Evolutionary conservation across 257 asterid species (phyloP), one percentile per base, ranked within the genome.

Genomic region (Avicennia marina): DNA sequence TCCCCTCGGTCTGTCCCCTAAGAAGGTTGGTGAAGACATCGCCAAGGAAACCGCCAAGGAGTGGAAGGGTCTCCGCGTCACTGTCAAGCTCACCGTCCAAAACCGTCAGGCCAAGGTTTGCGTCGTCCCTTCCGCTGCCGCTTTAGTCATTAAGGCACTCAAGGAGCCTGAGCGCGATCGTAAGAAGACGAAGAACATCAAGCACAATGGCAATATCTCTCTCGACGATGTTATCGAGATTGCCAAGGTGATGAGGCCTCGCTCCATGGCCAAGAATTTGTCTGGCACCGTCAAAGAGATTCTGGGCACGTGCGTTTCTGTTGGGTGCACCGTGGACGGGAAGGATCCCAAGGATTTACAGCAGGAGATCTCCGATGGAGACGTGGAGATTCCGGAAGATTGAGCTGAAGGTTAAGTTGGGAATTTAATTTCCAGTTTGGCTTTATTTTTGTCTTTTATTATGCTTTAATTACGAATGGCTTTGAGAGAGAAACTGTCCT

Each of bases 261-360:
- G 76, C 26, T 70, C 76, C 1, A 70, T 70, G 76, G 78, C 78
- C 18, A 72, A 72, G 67, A 74, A 72, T 2, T 67, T 72, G 64
- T 12, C 21, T 24, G 74, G 78, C 1, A 67, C 68, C 6, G 73
- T 72, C 1, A 72, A 72, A 67, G 78, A 72, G 68, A 72, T 72
- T 6, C 48, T 72, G 13, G 78, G 78, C 13, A 72, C 78, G 0
- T 72, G 78, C 38, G 78, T 72, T 0, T 72, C 78, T 0, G 78
- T 72, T 22, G 78, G 78, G 0, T 72, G 78, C 29, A 72, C 78
- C 3, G 73, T 72, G 0, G 78, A 72, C 12, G 78, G 78, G 5
- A 72, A 72, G 66, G 69, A 72, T 56, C 77, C 78, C 2, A 72
- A 29, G 34, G 34, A 29, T 29, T 29, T 29, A 8, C 78, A 72